phyloP scores from a whole-genome alignment of 768 basidiomycete genomes.

The Pleurotus djamor region DNA sequence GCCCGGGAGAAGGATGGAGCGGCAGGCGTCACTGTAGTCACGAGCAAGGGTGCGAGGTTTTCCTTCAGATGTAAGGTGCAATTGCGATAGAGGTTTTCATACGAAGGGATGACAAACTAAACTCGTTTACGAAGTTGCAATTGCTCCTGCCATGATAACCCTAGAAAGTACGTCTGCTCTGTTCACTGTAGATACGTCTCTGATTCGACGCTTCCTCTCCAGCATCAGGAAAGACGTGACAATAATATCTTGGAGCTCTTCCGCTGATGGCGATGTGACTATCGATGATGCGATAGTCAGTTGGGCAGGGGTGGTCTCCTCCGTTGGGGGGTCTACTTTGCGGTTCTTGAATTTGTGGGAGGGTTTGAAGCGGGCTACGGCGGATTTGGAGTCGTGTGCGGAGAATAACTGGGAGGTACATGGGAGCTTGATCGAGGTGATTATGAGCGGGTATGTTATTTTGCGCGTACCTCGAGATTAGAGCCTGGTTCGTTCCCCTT shows the following conservation, averaged over 20 bases:
- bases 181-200: slow-evolving; percentile 21
- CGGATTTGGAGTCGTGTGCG: slow-evolving; percentile 26
- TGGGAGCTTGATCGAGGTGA: no score
- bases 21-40: no score
- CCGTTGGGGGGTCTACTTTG: slow-evolving; percentile 14
- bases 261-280: slow-evolving; percentile 16
- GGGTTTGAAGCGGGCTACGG: slow-evolving; percentile 34
- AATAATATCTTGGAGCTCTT: slow-evolving; percentile 31
- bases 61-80: no score
- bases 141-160: no score
- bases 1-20: no score
- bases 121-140: no score
- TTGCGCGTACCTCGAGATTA: slow-evolving; percentile 26
- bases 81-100: no score
- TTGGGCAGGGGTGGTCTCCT: slow-evolving; percentile 21
- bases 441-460: not conserved
- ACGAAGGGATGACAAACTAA: no score
- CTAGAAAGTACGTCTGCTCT: slow-evolving; percentile 8
- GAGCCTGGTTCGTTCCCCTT: slow-evolving; percentile 33
- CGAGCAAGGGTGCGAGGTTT: no score
- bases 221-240: slow-evolving; percentile 39
- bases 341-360: slow-evolving; percentile 18
- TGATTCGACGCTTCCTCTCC: slow-evolving; percentile 33
- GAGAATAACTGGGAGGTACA: slow-evolving; percentile 29
- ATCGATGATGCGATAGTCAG: slow-evolving; percentile 20